Evolutionary conservation across 2,329 filamentous ascomycete species (phyloP), one percentile per base, ranked within the genome.

Genomic region (Fonsecaea multimorphosa): DNA sequence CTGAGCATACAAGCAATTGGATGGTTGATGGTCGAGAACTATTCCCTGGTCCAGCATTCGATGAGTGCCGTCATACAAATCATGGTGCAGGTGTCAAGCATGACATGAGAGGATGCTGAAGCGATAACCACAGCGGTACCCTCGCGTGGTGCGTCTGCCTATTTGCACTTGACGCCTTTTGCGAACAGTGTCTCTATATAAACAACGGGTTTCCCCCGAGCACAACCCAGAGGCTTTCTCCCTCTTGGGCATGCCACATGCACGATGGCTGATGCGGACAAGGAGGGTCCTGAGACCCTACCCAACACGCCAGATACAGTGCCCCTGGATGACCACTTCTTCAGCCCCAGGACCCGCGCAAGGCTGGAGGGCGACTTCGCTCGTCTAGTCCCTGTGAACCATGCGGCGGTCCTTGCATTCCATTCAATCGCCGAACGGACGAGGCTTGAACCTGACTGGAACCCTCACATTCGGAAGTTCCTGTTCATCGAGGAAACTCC

Each of bases 311-410:
- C 61, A 24, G 61, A 58, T 22, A 63, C 61, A 24, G n/a, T 63
- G 19, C 54, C 52, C 34, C 55, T 63, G 44, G 61, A 63, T 46
- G 40, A 58, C 16, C 31, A 40, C 19, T 63, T 58, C 36, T 63
- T 58, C 44, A 63, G 61, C 54, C 61, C 61, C 22, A 51, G 46
- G 32, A 63, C 61, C 7, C 34, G 36, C 8, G 61, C 61, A 52
- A 63, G 46, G 61, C 61, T 63, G 31, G 38, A 55, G 38, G 61
- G 61, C 40, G 63, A 65, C 53, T 65, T 65, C 31, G 63, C 63
- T 31, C 58, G 53, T 16, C 38, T 65, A n/a, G 53, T 65, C 19
- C 63, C 63, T 22, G 58, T 62, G 31, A 65, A 65, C 44, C 57
- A 55, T 22, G 40, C 61, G n/a, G 63, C 63, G n/a, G 57, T 58